phyloP scores from a whole-genome alignment of 2,329 filamentous ascomycete species.

The Drechslera avenae region DNA sequence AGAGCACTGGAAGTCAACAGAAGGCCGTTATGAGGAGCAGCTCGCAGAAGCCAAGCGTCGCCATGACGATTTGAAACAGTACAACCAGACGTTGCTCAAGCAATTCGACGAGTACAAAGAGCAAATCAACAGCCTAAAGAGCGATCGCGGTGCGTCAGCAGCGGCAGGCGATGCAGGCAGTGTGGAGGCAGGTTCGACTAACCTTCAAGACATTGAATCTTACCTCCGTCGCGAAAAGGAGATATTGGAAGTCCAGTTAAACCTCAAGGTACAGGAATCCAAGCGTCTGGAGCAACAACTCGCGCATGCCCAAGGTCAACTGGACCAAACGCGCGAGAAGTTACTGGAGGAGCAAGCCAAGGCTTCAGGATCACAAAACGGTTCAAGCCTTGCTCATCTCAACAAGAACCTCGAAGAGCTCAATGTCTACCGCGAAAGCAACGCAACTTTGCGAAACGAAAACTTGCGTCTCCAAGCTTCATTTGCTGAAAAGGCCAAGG shows the following conservation, averaged over 20 bases:
- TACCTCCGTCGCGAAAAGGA: conserved; percentile 96
- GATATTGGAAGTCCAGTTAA: conserved; percentile 94
- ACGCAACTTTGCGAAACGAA: conserved; percentile 86
- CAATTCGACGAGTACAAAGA: conserved; percentile 83
- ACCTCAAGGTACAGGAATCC: conserved; percentile 83
- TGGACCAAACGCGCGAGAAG: conserved; percentile 87
- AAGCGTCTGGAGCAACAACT: conserved; percentile 90
- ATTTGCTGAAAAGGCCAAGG: conserved; percentile 73
- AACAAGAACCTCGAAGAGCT: conserved; percentile 95
- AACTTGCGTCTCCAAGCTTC: conserved; percentile 77
- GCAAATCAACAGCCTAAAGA: conserved; percentile 80
- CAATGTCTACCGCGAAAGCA: conserved; percentile 95
- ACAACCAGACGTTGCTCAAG: conserved; percentile 88
- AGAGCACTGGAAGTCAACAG: conserved; percentile 84
- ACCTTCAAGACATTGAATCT: conserved; percentile 85
- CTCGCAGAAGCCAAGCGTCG: conserved; percentile 76
- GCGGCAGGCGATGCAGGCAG: conserved; percentile 59
- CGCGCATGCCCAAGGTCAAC: conserved; percentile 81
- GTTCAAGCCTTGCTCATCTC: conserved; percentile 82
- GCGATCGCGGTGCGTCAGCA: conserved; percentile 63
- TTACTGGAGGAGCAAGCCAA: conserved; percentile 85
- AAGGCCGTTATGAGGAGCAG: conserved; percentile 81
- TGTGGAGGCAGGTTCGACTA: conserved; percentile 67
- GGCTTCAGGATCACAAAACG: conserved; percentile 72
- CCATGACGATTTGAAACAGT: conserved; percentile 81